Percentiles rank a stretch among this genome's conserved stretches.
phyloP scores from a whole-genome alignment of 2,329 filamentous ascomycete genomes.

The Proliferodiscus dingleyae region DNA sequence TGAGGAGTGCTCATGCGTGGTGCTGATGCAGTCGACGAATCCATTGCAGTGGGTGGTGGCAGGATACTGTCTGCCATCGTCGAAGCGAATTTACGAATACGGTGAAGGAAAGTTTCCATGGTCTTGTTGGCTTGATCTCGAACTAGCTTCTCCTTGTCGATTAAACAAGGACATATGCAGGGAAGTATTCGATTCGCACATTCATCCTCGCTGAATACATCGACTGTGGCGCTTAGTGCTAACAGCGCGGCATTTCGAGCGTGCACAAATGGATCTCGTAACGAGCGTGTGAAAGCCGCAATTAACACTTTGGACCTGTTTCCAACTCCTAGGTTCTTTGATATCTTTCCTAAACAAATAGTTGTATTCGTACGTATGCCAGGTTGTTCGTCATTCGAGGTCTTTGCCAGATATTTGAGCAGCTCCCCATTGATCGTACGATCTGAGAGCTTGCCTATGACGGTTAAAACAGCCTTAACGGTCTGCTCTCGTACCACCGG shows the following conservation, averaged over 20 bases:
- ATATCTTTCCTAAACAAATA: constrained; percentile 94
- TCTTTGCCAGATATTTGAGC: constrained; percentile 85
- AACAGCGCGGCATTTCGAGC: constrained; percentile 85
- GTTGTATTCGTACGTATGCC: constrained; percentile 98
- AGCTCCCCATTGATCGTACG: constrained; percentile 91
- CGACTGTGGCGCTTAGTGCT: constrained; percentile 77
- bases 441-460: constrained; percentile 87
- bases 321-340: constrained; percentile 74
- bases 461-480: constrained; percentile 83
- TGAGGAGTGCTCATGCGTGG: constrained; percentile 80
- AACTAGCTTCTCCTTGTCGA: constrained; percentile 94
- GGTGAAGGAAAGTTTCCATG: constrained; percentile 77
- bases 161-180: constrained; percentile 72
- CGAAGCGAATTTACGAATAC: constrained; percentile 72
- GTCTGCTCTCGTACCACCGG: constrained; percentile 94
- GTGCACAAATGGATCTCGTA: constrained; percentile 92
- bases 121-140: constrained; percentile 90
- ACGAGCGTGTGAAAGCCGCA: constrained; percentile 83
- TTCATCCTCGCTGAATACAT: constrained; percentile 86
- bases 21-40: constrained; percentile 38
- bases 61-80: constrained; percentile 76
- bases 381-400: constrained; percentile 94
- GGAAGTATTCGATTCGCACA: constrained; percentile 80
- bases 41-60: constrained; percentile 55
- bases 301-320: constrained; percentile 86